Conservation (phyloP, 192 early-diverging fungal genomes). For the Polychytrium aggregatum region DNA sequence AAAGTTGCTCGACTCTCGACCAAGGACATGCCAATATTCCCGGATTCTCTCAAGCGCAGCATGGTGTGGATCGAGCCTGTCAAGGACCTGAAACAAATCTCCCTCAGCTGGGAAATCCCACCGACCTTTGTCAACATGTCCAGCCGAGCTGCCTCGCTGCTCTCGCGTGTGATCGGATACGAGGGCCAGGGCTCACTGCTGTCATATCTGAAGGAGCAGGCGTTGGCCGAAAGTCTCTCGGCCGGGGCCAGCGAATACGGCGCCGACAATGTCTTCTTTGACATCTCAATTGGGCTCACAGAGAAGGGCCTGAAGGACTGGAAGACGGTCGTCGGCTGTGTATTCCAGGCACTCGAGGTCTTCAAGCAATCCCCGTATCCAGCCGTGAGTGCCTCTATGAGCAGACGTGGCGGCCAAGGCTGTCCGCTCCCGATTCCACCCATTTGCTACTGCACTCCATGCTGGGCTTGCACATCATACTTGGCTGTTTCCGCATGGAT, state of each 20-base stretch:
- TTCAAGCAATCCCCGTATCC: slow-evolving; percentile 10
- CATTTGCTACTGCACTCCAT: no score
- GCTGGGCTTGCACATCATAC: no score
- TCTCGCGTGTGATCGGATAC: slow-evolving; percentile 18
- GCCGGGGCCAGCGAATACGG: slow-evolving; percentile 17
- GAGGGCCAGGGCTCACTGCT: slow-evolving; percentile 22
- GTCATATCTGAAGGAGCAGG: slow-evolving; percentile 12
- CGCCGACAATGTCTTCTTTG: slow-evolving; percentile 17
- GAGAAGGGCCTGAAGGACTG: slow-evolving; percentile 15
- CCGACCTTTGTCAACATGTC: slow-evolving; percentile 11
- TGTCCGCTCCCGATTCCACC: no score
- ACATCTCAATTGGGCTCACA: slow-evolving; percentile 20
- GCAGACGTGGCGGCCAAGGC: no score
- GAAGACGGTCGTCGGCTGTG: slow-evolving; percentile 9
- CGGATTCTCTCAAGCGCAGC: slow-evolving; percentile 10
- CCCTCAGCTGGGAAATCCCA: slow-evolving; percentile 25
- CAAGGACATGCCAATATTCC: not conserved
- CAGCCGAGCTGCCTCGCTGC: slow-evolving; percentile 15
- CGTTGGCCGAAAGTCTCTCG: slow-evolving; percentile 18
- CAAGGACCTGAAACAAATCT: slow-evolving; percentile 21
- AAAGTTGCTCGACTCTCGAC: slow-evolving; percentile 1
- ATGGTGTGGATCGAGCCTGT: slow-evolving; percentile 25
- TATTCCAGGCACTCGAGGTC: slow-evolving; percentile 9
- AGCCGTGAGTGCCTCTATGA: not conserved
- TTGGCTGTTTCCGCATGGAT: no score